Evolutionary conservation across 306 rosid species (phyloP), one percentile per base, ranked within the genome.

Genomic region (Parietaria judaica): DNA sequence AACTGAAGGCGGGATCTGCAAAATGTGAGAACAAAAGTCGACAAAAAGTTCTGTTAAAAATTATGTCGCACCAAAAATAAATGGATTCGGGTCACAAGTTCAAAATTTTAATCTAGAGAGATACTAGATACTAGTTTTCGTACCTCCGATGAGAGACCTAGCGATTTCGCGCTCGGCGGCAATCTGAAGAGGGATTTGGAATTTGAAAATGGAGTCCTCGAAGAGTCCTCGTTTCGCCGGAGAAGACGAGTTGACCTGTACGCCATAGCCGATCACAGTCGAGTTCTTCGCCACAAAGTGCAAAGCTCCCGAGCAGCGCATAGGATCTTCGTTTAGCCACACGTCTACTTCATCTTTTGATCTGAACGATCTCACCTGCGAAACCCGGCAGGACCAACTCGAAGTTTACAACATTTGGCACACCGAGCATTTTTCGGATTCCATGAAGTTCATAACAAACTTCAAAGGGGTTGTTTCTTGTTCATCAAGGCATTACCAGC

Each of bases 81-180:
- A 23, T 2, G 31, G 31, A 23, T 23, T 23, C 31, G 31, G 31
- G 31, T 23, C 31, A 23, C 31, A 23, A 23, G 31, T 23, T 23
- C 2, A 2, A 23, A 23, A 23, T 23, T 23, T 23, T 23, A 2
- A 23, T 23, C 31, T 2, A 23, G 31, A 23, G 31, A 23, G 31
- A 23, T 23, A 23, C 31, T 1, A 23, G 86, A 56, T 8, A 41
- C 36, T 11, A 47, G n/a, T 55, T 43, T 5, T n/a, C 10, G 59
- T 63, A 88, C 97, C 95, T 76, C 96, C 83, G 70, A 91, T 81
- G 9, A 87, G 85, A 67, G 67, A 70, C 76, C 96, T 79, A 0
- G 97, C 87, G 43, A 91, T 85, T 63, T 91, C 96, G 50, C 96
- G 85, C 81, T 91, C 96, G 0, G 87, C 92, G 6, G 96, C 92